These are phyloP conservation scores for Aspergillus sparsus DNA, from an alignment of 495 filamentous ascomycete genomes.

Conservation along the genomic window DNA sequence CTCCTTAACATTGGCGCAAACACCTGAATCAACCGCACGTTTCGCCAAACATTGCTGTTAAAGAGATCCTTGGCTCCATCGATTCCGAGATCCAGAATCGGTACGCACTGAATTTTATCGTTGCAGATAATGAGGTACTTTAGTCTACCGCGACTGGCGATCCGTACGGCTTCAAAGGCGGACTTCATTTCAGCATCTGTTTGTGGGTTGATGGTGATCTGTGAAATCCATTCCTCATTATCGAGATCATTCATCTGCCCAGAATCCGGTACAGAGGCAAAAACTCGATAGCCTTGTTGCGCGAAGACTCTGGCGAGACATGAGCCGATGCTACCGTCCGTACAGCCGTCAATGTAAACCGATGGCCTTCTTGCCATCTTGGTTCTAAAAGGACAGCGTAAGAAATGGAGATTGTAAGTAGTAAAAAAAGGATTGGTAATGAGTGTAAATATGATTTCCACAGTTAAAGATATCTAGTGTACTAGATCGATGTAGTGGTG, in stretches of 20 bases:
- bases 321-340: slow-evolving; percentile 54
- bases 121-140: slow-evolving; percentile 61
- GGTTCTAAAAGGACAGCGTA: background rate
- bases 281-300: slow-evolving; percentile 50
- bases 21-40: slow-evolving; percentile 53
- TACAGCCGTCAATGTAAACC: slow-evolving; percentile 52
- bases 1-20: slow-evolving; percentile 55
- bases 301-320: slow-evolving; percentile 56
- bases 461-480: no score
- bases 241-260: slow-evolving; percentile 35
- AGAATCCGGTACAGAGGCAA: slow-evolving; percentile 54
- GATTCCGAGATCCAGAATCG: slow-evolving; percentile 49
- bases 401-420: background rate
- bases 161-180: slow-evolving; percentile 30
- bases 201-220: slow-evolving; percentile 27
- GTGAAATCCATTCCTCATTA: slow-evolving; percentile 1
- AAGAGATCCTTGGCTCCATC: slow-evolving; percentile 46
- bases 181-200: slow-evolving; percentile 34
- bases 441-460: no score
- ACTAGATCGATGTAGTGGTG: no score
- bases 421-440: no score
- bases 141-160: slow-evolving; percentile 32
- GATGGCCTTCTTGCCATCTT: background rate
- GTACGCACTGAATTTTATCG: slow-evolving; percentile 45
- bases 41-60: slow-evolving; percentile 56